phyloP scores from a whole-genome alignment of 2,329 filamentous ascomycete genomes.

The Aaosphaeria pasadenensis region DNA sequence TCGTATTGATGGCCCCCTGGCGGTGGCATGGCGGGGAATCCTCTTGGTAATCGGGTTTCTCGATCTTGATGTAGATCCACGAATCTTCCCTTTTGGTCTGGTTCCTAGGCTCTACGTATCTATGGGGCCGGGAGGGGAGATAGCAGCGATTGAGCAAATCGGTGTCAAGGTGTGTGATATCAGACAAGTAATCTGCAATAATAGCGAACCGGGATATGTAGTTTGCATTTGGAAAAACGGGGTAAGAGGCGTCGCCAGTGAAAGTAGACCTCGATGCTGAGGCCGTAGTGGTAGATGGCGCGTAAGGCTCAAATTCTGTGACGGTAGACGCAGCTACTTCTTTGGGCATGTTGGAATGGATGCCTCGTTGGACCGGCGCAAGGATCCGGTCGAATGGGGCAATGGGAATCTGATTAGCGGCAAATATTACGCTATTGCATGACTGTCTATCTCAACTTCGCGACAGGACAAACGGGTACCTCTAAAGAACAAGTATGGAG shows the following conservation, averaged over 20 bases:
- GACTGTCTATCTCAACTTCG: too few relatives aligned
- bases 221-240: background rate
- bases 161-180: background rate
- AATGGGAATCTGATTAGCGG: too few relatives aligned
- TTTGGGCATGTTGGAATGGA: too few relatives aligned
- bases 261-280: background rate
- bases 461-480: too few relatives aligned
- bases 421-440: too few relatives aligned
- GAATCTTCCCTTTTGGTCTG: background rate
- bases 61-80: conserved; percentile 1
- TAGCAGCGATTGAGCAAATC: conserved; percentile 1
- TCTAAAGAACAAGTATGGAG: too few relatives aligned
- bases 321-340: too few relatives aligned
- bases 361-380: too few relatives aligned
- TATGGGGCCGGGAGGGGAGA: background rate
- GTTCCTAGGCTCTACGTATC: background rate
- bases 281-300: too few relatives aligned
- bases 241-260: background rate
- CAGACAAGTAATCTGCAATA: background rate
- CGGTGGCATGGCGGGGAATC: conserved; percentile 1
- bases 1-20: conserved; percentile 1
- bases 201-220: background rate
- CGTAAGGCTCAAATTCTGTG: too few relatives aligned
- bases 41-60: conserved; percentile 1
- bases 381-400: too few relatives aligned